These are phyloP conservation scores for Nymphaea thermarum DNA, from an alignment of 164 flowering plant genomes.

Conservation along the genomic window DNA sequence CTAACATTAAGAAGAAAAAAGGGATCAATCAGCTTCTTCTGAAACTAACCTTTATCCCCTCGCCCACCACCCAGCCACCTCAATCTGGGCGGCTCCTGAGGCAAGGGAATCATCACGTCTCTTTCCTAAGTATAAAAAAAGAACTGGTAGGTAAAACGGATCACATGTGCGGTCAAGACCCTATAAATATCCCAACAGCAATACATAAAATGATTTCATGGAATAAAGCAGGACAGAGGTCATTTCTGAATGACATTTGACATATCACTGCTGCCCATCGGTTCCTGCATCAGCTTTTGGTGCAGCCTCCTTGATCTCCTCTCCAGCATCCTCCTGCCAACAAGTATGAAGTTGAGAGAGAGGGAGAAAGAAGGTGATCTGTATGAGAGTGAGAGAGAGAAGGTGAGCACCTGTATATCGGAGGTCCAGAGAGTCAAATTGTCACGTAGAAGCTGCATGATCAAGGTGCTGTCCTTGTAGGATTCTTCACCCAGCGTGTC, in stretches of 20 bases:
- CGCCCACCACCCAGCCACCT: too few species aligned
- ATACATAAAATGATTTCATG: not conserved
- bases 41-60: too few species aligned
- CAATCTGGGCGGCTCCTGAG: too few species aligned
- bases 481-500: conserved; percentile 20
- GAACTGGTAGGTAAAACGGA: not conserved
- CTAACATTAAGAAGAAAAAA: too few species aligned
- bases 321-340: conserved; percentile 26
- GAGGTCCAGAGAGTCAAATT: conserved; percentile 19
- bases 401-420: conserved; percentile 3
- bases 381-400: not conserved
- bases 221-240: not conserved
- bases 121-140: not conserved
- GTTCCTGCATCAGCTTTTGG: conserved; percentile 28
- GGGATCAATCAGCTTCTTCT: too few species aligned
- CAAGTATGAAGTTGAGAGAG: not conserved
- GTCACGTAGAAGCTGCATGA: conserved; percentile 19
- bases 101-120: not conserved
- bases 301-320: conserved; percentile 47
- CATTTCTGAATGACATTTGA: not conserved
- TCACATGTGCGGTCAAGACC: not conserved
- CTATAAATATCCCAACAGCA: not conserved
- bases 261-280: not conserved
- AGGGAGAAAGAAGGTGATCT: not conserved
- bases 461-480: conserved; percentile 19